Evolutionary conservation across 2,329 filamentous ascomycete species (phyloP).

Genomic region (Penicillium janthinellum): DNA sequence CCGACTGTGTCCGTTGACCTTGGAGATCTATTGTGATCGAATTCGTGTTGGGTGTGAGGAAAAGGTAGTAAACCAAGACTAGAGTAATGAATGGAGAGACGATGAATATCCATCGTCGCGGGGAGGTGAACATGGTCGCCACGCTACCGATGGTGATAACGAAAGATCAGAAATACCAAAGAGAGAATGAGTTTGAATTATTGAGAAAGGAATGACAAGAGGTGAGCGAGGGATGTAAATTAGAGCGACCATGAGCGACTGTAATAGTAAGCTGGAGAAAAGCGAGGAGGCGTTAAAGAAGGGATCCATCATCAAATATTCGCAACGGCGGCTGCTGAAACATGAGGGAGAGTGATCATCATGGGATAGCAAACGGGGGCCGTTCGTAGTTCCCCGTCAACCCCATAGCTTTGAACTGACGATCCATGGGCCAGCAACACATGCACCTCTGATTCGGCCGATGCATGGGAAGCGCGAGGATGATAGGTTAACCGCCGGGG

Average conservation of each 20-base stretch:
- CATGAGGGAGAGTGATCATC: conserved; percentile 13
- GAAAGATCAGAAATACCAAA: not conserved
- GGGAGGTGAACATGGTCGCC: conserved; percentile 24
- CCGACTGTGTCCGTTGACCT: conserved; percentile 9
- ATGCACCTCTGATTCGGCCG: conserved; percentile 17
- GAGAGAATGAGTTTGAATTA: not conserved
- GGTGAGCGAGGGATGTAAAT: not conserved
- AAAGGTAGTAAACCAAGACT: conserved; percentile 22
- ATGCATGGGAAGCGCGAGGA: conserved; percentile 5
- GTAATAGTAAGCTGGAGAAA: not conserved
- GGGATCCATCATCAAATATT: not conserved
- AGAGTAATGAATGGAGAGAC: conserved; percentile 26
- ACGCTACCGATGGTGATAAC: not conserved
- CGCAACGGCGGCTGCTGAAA: conserved; percentile 14
- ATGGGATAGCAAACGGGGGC: not conserved
- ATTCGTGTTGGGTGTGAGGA: conserved; percentile 12
- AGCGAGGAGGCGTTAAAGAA: conserved; percentile 3
- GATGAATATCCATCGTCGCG: conserved; percentile 29
- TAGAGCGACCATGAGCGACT: conserved; percentile 7
- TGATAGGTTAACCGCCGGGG: conserved; percentile 21
- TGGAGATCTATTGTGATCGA: conserved; percentile 3
- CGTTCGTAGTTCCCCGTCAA: not conserved
- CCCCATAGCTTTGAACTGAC: conserved; percentile 14
- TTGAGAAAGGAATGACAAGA: conserved; percentile 11
- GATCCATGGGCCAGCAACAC: conserved; percentile 21